Evolutionary conservation across 148 eudicot species (phyloP).

Genomic region (Fagopyrum tataricum): DNA sequence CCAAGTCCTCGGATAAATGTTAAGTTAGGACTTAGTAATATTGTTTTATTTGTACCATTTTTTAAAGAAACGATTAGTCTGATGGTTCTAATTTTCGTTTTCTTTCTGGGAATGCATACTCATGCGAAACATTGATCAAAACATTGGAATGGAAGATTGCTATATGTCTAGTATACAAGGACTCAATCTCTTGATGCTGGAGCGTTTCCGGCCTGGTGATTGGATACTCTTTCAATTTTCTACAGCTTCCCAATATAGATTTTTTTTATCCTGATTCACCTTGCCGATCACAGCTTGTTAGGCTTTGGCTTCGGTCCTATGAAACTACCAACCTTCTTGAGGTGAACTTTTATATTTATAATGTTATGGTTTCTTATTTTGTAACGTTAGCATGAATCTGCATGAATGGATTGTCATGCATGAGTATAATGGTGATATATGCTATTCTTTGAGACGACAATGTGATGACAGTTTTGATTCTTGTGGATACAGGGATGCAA

Average conservation of each 20-base stretch:
- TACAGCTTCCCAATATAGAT: constrained; percentile 43
- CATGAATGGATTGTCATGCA: neutral
- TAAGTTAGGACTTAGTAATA: no score
- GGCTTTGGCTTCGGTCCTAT: constrained; percentile 31
- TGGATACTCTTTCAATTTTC: constrained; percentile 72
- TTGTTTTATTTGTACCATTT: no score
- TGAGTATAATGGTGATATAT: neutral
- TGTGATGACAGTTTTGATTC: neutral
- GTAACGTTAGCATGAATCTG: neutral
- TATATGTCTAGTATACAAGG: no score
- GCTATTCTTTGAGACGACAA: neutral
- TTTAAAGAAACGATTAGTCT: no score
- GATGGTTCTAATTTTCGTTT: no score
- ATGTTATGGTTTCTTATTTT: neutral
- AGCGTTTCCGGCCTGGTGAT: no score
- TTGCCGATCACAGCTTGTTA: constrained; percentile 36
- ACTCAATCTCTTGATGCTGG: no score
- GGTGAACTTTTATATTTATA: constrained; percentile 24
- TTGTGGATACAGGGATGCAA: constrained; percentile 60
- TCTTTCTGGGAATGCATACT: no score
- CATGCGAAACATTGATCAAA: no score
- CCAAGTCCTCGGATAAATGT: no score
- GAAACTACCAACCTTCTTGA: constrained; percentile 43
- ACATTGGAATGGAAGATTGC: neutral
- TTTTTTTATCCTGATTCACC: constrained; percentile 36